Percentiles rank a stretch among this genome's conserved stretches.
Evolutionary conservation across 2,329 filamentous ascomycete genomes (phyloP).

Genomic region (Penicillium thymicola): DNA sequence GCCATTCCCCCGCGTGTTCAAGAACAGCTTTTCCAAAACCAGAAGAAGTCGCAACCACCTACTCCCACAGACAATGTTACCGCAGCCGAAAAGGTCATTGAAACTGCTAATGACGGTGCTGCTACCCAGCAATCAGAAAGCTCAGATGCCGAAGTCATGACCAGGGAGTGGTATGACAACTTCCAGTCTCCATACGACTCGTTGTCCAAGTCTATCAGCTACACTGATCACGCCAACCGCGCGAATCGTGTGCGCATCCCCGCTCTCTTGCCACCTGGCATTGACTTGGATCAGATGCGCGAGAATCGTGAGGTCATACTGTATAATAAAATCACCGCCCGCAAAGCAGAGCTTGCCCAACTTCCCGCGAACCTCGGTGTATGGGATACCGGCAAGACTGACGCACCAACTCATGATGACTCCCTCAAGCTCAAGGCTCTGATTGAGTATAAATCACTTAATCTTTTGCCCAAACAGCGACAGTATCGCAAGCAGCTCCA

Average conservation of each 20-base stretch:
- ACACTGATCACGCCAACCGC: constrained; percentile 45
- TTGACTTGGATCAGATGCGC: constrained; percentile 80
- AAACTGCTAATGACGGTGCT: constrained; percentile 38
- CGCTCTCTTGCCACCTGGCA: constrained; percentile 80
- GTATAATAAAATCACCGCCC: constrained; percentile 83
- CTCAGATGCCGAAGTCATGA: constrained; percentile 23
- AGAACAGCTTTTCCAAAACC: constrained; percentile 71
- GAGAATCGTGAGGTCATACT: constrained; percentile 84
- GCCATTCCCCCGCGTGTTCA: constrained; percentile 76
- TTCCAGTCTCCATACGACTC: constrained; percentile 70
- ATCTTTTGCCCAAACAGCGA: constrained; percentile 83
- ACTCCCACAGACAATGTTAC: constrained; percentile 36
- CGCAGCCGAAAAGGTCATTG: constrained; percentile 35
- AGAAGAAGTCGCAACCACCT: constrained; percentile 36
- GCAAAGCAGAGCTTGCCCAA: constrained; percentile 78
- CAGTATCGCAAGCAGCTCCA: constrained; percentile 81
- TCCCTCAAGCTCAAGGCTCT: constrained; percentile 81
- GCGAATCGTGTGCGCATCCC: constrained; percentile 77
- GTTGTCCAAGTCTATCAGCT: constrained; percentile 43
- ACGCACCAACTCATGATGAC: constrained; percentile 70
- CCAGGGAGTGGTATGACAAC: constrained; percentile 60
- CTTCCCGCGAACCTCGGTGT: constrained; percentile 81
- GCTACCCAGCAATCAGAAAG: constrained; percentile 31
- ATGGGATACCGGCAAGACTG: constrained; percentile 72
- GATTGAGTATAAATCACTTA: constrained; percentile 92